Base-by-base conservation (phyloP, 176 grass and related monocot species). In the Musa acuminata region DNA sequence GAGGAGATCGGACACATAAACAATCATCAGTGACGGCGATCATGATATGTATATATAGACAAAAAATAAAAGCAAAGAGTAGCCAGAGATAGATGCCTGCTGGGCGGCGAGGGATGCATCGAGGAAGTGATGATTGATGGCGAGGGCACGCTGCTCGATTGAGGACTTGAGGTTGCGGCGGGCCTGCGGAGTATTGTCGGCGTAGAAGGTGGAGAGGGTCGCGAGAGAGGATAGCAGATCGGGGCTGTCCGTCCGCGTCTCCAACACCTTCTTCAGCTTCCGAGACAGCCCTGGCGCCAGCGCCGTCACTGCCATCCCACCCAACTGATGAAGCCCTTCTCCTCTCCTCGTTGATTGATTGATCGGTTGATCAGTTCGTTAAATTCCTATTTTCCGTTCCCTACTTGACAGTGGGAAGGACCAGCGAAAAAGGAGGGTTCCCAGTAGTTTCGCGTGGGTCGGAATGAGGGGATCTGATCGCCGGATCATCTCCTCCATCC, bases 191-290 rank as follows among this genome's bases (percentile, higher is more conserved):
- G 91, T 94, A 82, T 99, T 99, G 10, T 99, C 84, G 43, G 65
- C 75, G 82, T 99, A 99, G 84, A 91, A 89, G 63, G 88, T 87
- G 86, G 95, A 99, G 73, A 94, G 91, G 2, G 91, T 82, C 26
- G 88, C 86, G 23, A 99, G 88, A 19, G 91, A 94, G 53, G 91
- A 88, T 27, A 94, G 82, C 80, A 99, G 90, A 85, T 99, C 95
- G 53, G 90, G 86, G 79, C 72, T 94, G 57, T 99, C 91, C 11
- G 86, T 99, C 72, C 91, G 95, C 72, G 95, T 99, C 75, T 99
- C 95, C 49, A 99, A 78, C 73, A 99, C 90, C 90, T 99, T 99
- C 91, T 91, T 99, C 81, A 94, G 81, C 88, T 91, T 99, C 86
- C 91, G 79, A 53, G 95, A 90, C 25, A 99, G 76, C 22, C 95